Percentiles rank a stretch among this genome's conserved stretches.
Evolutionary conservation across 2,329 filamentous ascomycete species (phyloP).

Genomic region (Pseudogymnoascus destructans): DNA sequence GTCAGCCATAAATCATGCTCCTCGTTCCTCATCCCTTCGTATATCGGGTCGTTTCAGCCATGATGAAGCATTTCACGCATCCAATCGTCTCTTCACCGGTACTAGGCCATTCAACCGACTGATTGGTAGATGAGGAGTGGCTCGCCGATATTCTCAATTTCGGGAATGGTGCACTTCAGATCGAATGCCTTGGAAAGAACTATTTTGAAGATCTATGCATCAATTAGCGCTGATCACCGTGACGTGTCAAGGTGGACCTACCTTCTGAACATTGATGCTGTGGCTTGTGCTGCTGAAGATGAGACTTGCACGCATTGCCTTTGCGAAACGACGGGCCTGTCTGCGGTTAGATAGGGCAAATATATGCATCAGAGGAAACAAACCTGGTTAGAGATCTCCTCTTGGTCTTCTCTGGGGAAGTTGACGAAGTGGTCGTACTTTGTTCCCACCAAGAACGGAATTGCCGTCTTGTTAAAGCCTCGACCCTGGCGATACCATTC

Average conservation of each 20-base stretch:
- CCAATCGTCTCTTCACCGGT: neutral
- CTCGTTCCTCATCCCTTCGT: slow-evolving; percentile 4
- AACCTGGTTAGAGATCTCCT: slow-evolving; percentile 95
- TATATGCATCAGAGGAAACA: slow-evolving; percentile 13
- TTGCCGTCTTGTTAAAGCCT: slow-evolving; percentile 99
- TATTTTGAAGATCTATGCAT: slow-evolving; percentile 92
- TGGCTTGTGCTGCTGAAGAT: slow-evolving; percentile 99
- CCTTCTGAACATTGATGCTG: slow-evolving; percentile 99
- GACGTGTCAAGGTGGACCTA: slow-evolving; percentile 28
- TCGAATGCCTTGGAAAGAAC: slow-evolving; percentile 98
- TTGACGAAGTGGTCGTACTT: slow-evolving; percentile 99
- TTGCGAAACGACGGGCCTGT: slow-evolving; percentile 90
- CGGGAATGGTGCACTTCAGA: slow-evolving; percentile 95
- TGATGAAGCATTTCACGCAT: neutral
- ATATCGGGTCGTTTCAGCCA: slow-evolving; percentile 1
- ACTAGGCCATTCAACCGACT: slow-evolving; percentile 14
- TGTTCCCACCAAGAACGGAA: slow-evolving; percentile 90
- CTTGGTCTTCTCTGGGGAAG: slow-evolving; percentile 91
- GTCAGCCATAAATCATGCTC: slow-evolving; percentile 5
- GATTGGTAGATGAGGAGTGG: slow-evolving; percentile 83
- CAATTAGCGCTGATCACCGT: neutral
- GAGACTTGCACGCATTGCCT: slow-evolving; percentile 92
- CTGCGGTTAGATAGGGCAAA: neutral
- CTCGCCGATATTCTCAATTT: slow-evolving; percentile 97
- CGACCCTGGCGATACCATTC: slow-evolving; percentile 98